A percentile compares a stretch with the other conserved stretches of the same genome.
These are phyloP conservation scores for Spirogloea muscicola DNA, from an alignment of 139 green algal genomes.

Conservation along the genomic window DNA sequence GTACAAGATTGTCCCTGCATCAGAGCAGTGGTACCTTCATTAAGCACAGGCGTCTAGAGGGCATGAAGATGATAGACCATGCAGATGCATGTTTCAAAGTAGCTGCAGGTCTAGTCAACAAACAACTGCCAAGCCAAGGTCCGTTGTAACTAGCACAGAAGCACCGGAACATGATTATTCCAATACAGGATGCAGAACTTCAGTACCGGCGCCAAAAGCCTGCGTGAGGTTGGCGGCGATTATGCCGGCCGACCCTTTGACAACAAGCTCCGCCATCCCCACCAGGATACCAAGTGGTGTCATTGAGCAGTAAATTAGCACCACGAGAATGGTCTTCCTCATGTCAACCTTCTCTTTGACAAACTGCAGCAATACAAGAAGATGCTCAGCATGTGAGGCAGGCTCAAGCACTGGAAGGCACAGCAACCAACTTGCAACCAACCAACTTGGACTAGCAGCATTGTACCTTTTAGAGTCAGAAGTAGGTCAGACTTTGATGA, in stretches of 20 bases:
- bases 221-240: slow-evolving; percentile 28
- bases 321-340: slow-evolving; percentile 20
- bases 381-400: neutral
- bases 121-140: neutral
- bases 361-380: slow-evolving; percentile 35
- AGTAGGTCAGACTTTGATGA: slow-evolving; percentile 1
- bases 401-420: neutral
- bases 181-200: no score
- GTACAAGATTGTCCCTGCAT: slow-evolving; percentile 19
- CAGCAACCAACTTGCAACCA: neutral
- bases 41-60: neutral
- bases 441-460: no score
- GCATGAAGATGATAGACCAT: neutral
- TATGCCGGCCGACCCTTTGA: neutral
- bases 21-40: neutral
- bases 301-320: slow-evolving; percentile 44
- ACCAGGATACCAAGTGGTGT: slow-evolving; percentile 35
- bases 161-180: neutral
- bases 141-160: neutral
- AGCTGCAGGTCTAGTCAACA: neutral
- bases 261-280: slow-evolving; percentile 20
- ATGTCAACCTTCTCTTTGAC: slow-evolving; percentile 27
- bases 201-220: slow-evolving; percentile 34
- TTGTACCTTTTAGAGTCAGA: neutral
- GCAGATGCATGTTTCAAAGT: neutral